Conservation (phyloP, 345 rosid species). For the Pugionium dolabratum region DNA sequence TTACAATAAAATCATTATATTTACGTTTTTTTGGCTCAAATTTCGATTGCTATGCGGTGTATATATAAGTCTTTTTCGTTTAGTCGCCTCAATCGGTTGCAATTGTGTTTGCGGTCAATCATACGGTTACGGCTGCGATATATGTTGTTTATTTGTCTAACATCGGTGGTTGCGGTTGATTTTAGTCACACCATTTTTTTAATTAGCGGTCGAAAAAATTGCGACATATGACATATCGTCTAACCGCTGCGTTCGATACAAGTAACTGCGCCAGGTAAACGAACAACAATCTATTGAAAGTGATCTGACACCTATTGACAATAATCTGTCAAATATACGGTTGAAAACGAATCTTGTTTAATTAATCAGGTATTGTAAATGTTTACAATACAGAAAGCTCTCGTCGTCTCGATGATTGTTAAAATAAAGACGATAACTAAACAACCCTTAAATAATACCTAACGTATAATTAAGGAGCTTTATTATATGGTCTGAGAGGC, state of each 20-base stretch:
- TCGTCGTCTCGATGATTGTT: conserved; percentile 6
- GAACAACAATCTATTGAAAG: neutral
- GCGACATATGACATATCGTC: too few relatives aligned
- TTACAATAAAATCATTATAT: neutral
- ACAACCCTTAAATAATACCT: neutral
- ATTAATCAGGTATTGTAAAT: neutral
- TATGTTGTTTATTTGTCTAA: too few relatives aligned
- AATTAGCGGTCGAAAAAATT: too few relatives aligned
- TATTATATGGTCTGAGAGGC: neutral
- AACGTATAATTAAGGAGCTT: neutral
- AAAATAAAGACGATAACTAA: neutral
- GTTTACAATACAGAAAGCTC: conserved; percentile 20
- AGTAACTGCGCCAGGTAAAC: too few relatives aligned
- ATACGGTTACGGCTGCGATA: too few relatives aligned
- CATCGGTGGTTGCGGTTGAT: too few relatives aligned
- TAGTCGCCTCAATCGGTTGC: too few relatives aligned
- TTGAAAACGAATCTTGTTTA: conserved; percentile 23
- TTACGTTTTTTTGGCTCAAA: neutral
- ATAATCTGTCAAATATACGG: neutral
- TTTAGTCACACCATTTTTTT: too few relatives aligned
- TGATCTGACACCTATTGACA: conserved; percentile 21
- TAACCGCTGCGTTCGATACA: too few relatives aligned
- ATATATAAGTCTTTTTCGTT: too few relatives aligned
- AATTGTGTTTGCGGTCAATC: too few relatives aligned
- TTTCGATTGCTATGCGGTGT: neutral